Evolutionary conservation across 1,284 basidiomycete genomes (phyloP), one percentile per base, ranked within the genome.

Genomic region (Trichosporon faecale): DNA sequence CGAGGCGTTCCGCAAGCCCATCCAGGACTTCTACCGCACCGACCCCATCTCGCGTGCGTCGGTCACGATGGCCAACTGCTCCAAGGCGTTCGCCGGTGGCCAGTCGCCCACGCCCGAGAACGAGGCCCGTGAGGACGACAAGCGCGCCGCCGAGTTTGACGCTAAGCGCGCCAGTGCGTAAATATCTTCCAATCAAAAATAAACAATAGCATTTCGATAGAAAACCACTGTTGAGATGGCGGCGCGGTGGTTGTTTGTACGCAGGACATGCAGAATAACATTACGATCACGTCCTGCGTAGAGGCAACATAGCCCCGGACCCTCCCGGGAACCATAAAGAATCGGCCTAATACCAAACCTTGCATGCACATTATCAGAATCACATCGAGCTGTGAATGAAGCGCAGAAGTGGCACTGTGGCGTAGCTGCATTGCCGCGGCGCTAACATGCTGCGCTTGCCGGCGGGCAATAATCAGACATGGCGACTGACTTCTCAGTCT

Each of bases 1-100:
- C 7, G 85, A 85, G 57, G 86, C 88, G 9, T 89, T 98, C 84
- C 87, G 86, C 83, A 92, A 91, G 84, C 92, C 94, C 2, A 91
- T 99, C 77, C 77, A 85, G 69, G 98, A 98, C 87, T 99, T 98
- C 85, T 99, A 98, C 86, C 91, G 95, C 85, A 98, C 96, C 57
- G 86, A 87, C 76, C 83, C 85, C 6, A 84, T 87, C 72, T 85
- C 85, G 40, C 79, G 86, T 68, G 85, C 85, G 23, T 80, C 78
- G 16, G 83, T 85, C 60, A 85, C 84, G 25, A 85, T 85, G 84
- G 84, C 84, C 2, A 76, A 79, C 64, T 85, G 84, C 72, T 78
- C 75, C 49, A 84, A 84, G 76, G 79, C 82, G 9, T 84, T 84
- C 68, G 79, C 80, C 37, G 81, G 80, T 68, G 80, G 82, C 75